Percentiles rank a stretch among this genome's conserved stretches.
phyloP scores from a whole-genome alignment of 805 yeast species.

The Kregervanrija fluxuum region DNA sequence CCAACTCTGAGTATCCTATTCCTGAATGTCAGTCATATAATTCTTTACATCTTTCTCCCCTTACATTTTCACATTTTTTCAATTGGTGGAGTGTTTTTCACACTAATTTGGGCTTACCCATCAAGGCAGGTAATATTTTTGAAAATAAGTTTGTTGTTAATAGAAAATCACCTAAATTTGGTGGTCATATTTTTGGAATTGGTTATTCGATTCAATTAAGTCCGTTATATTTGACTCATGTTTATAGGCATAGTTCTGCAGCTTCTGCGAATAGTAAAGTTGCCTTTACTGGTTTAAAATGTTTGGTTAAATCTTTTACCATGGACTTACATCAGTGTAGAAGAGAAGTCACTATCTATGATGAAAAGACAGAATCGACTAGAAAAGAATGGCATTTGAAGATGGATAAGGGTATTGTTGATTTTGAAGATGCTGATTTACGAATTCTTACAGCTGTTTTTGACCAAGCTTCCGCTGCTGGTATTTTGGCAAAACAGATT shows the following conservation, averaged over 20 bases:
- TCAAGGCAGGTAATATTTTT: conserved; percentile 68
- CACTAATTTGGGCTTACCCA: conserved; percentile 73
- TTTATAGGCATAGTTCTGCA: conserved; percentile 43
- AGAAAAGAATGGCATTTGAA: conserved; percentile 44
- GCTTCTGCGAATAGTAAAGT: conserved; percentile 35
- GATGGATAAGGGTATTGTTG: conserved; percentile 65
- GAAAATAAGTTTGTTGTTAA: conserved; percentile 32
- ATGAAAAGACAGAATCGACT: conserved; percentile 35
- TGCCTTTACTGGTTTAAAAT: conserved; percentile 67
- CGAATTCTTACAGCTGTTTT: conserved; percentile 60
- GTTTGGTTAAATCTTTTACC: conserved; percentile 44
- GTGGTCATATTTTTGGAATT: conserved; percentile 50
- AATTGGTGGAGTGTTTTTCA: conserved; percentile 83
- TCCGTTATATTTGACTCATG: conserved; percentile 70
- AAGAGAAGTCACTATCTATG: conserved; percentile 28
- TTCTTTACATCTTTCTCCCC: conserved; percentile 71
- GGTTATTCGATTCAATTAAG: conserved; percentile 69
- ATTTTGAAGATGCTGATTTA: conserved; percentile 60
- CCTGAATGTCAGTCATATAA: conserved; percentile 39
- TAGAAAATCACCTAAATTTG: conserved; percentile 24
- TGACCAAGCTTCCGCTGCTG: conserved; percentile 44
- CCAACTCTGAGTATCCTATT: conserved; percentile 11
- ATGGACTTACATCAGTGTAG: conserved; percentile 64
- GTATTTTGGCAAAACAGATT: conserved; percentile 29
- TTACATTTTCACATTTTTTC: conserved; percentile 58